These are phyloP conservation scores for Lachnellula willkommii DNA, from an alignment of 2,329 filamentous ascomycete genomes.

Conservation along the genomic window DNA sequence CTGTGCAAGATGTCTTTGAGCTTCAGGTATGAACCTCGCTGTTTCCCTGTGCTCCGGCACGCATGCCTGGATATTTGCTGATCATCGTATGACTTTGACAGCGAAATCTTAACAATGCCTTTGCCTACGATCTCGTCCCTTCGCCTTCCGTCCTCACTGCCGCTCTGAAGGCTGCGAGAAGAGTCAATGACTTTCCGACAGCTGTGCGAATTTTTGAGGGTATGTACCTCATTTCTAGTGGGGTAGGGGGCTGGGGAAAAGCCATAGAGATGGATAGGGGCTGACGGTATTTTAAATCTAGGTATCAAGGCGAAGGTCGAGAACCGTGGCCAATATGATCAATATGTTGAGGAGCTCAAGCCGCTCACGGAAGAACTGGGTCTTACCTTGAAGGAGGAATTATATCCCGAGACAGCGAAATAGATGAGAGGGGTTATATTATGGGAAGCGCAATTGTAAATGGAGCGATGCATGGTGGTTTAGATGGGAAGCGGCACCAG, in stretches of 20 bases:
- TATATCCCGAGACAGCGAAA: conserved; percentile 63
- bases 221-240: conserved; percentile 42
- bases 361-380: conserved; percentile 89
- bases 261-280: neutral
- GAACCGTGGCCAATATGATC: conserved; percentile 94
- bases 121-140: conserved; percentile 99
- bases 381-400: conserved; percentile 82
- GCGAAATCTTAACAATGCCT: conserved; percentile 98
- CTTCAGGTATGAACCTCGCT: conserved; percentile 69
- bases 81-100: conserved; percentile 35
- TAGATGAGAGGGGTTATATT: conserved; percentile 19
- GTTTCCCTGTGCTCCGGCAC: neutral
- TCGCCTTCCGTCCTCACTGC: conserved; percentile 85
- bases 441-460: conserved; percentile 18
- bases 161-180: conserved; percentile 85
- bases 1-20: conserved; percentile 98
- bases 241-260: neutral
- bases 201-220: conserved; percentile 98
- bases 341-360: conserved; percentile 93
- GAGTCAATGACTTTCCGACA: conserved; percentile 98
- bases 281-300: conserved; percentile 36
- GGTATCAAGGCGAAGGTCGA: conserved; percentile 99
- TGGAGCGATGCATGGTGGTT: conserved; percentile 14
- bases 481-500: conserved; percentile 17
- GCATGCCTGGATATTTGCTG: conserved; percentile 18